A percentile compares a stretch with the other conserved stretches of the same genome.
These are phyloP conservation scores for Yamadazyma diospyri DNA, from an alignment of 1,139 yeast genomes.

Conservation along the genomic window DNA sequence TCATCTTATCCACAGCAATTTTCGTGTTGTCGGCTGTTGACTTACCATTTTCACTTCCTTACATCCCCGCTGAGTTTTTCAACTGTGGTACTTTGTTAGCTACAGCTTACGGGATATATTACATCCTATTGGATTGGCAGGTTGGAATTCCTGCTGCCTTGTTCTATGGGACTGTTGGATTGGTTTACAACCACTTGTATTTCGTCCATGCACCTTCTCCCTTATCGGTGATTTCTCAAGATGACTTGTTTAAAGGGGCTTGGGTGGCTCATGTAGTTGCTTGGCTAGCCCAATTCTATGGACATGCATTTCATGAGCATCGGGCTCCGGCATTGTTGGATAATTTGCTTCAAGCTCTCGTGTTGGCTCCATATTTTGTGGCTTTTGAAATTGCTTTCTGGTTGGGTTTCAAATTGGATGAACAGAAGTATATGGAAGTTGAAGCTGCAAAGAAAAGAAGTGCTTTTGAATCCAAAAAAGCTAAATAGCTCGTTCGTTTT, in stretches of 20 bases:
- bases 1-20: constrained; percentile 58
- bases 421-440: constrained; percentile 53
- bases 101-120: constrained; percentile 37
- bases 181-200: constrained; percentile 19
- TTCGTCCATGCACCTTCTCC: constrained; percentile 25
- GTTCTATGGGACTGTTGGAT: constrained; percentile 25
- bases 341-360: constrained; percentile 77
- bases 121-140: constrained; percentile 39
- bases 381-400: constrained; percentile 70
- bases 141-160: constrained; percentile 38
- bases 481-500: constrained; percentile 4
- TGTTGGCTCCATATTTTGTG: constrained; percentile 89
- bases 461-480: constrained; percentile 17
- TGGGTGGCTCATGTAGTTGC: constrained; percentile 44
- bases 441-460: constrained; percentile 40
- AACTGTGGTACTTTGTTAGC: constrained; percentile 39
- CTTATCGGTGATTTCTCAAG: constrained; percentile 17
- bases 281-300: constrained; percentile 88
- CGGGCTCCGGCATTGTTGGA: constrained; percentile 87
- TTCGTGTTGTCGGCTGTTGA: constrained; percentile 29
- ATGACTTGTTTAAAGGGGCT: constrained; percentile 21
- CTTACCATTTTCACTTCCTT: constrained; percentile 8
- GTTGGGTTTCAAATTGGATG: constrained; percentile 56
- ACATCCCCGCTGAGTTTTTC: constrained; percentile 23
- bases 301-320: constrained; percentile 79